Base-by-base conservation (phyloP, 768 basidiomycete genomes). In the Rhizopogon sp. region DNA sequence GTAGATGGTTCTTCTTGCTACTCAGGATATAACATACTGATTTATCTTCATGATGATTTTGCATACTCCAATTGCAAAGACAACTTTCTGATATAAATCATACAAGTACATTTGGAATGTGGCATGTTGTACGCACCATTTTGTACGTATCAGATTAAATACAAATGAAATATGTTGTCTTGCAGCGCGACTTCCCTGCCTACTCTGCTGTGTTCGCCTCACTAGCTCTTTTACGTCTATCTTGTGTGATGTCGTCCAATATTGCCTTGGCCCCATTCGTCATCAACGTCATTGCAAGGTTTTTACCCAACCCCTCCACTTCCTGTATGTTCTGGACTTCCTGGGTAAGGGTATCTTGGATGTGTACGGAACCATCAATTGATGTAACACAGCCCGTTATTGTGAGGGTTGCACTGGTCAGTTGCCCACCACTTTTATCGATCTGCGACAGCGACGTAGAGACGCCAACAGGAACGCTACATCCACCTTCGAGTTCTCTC, bases 381-480 rank as follows among this genome's bases (percentile, higher is more conserved):
- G 87, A 83, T 3, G 96, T 98, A 35, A 98, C 90, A 50, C 88
- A 88, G 0, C 88, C 91, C 4, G 84, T 84, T 47, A 98, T 69
- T 51, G 75, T 79, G 56, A 99, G 71, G 40, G 62, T 46, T 5
- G 54, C 63, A 29, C 42, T 49, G 1, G 20, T 49, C 37, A 54
- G 50, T 55, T 37, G 56, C 16, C 66, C 72, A 0, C 70, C 75
- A 25, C 66, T 73, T 39, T 63, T 64, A 11, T 63, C 62, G 5
- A 60, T 58, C 10, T 66, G 64, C 14, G 70, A 68, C 54, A 88
- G 68, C 44, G 67, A 71, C 29, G 83, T 85, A 50, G 77, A 74
- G 29, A 92, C 86, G 3, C 95, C 96, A 14, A 99, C 94, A 3
- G 96, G 96, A 0, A 99, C 95, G 58, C 91, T 94, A 72, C 97